Percentiles rank a stretch among this genome's conserved stretches.
phyloP scores from a whole-genome alignment of 129 eudicot genomes.

The Gnaphalium uliginosum region DNA sequence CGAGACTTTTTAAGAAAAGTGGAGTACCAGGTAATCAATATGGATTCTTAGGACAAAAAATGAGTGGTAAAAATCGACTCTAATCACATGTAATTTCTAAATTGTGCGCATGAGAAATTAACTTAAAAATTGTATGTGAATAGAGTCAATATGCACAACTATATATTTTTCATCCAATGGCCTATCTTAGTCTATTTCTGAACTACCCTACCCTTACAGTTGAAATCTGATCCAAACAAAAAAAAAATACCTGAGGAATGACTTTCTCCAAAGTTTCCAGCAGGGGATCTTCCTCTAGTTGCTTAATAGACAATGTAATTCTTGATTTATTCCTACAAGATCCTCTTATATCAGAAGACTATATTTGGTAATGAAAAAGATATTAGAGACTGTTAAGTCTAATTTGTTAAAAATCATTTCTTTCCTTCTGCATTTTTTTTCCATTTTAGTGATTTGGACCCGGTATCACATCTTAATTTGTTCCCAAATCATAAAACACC shows the following conservation, averaged over 20 bases:
- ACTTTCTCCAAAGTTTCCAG: constrained; percentile 92
- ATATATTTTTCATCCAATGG: no score
- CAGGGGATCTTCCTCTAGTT: constrained; percentile 93
- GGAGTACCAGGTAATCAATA: no score
- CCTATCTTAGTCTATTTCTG: no score
- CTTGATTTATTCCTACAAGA: constrained; percentile 66
- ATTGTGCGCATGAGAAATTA: no score
- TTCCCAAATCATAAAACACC: no score
- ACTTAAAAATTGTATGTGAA: no score
- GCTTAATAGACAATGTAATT: constrained; percentile 82
- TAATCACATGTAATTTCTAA: no score
- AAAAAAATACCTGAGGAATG: constrained; percentile 67
- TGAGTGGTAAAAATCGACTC: no score
- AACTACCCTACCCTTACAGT: neutral
- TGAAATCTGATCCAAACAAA: constrained; percentile 9
- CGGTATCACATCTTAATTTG: neutral
- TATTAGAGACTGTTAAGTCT: neutral
- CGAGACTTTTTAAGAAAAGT: no score
- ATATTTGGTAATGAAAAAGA: neutral
- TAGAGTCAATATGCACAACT: no score
- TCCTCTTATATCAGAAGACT: constrained; percentile 2
- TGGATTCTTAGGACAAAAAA: no score
- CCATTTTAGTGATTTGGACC: neutral
- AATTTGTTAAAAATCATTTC: neutral
- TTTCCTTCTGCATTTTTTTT: neutral